These are phyloP conservation scores for Zygosaccharomyces kombuchaensis DNA, from an alignment of 805 yeast species.

Conservation along the genomic window DNA sequence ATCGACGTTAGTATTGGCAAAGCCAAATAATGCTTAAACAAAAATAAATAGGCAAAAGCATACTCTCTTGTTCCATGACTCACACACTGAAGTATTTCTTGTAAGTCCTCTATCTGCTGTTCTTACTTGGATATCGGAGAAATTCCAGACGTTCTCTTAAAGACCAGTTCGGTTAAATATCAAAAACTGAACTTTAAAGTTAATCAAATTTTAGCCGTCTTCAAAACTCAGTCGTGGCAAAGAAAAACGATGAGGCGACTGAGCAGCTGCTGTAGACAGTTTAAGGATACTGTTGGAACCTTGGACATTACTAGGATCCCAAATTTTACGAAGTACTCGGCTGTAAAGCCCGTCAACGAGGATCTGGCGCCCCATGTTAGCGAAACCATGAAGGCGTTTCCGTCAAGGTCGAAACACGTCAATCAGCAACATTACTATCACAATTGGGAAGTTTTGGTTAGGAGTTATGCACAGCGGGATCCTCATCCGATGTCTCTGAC, in stretches of 20 bases:
- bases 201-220: background rate
- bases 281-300: slow-evolving; percentile 18
- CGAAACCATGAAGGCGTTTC: slow-evolving; percentile 37
- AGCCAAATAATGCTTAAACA: background rate
- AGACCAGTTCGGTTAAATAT: too few relatives aligned
- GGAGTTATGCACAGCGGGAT: slow-evolving; percentile 39
- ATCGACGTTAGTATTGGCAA: background rate
- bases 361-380: slow-evolving; percentile 36
- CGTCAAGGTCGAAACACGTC: slow-evolving; percentile 42
- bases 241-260: background rate
- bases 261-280: slow-evolving; percentile 8
- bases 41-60: background rate
- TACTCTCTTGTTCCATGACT: slow-evolving; percentile 3
- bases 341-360: slow-evolving; percentile 31
- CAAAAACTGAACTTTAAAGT: background rate
- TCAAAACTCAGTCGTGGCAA: background rate
- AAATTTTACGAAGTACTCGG: slow-evolving; percentile 37
- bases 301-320: slow-evolving; percentile 31
- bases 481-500: slow-evolving; percentile 89
- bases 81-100: background rate
- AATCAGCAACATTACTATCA: slow-evolving; percentile 83
- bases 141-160: background rate
- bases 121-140: background rate
- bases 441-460: slow-evolving; percentile 26
- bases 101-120: background rate